These are phyloP conservation scores for Sapria himalayana DNA, from an alignment of 345 rosid genomes.

Conservation along the genomic window DNA sequence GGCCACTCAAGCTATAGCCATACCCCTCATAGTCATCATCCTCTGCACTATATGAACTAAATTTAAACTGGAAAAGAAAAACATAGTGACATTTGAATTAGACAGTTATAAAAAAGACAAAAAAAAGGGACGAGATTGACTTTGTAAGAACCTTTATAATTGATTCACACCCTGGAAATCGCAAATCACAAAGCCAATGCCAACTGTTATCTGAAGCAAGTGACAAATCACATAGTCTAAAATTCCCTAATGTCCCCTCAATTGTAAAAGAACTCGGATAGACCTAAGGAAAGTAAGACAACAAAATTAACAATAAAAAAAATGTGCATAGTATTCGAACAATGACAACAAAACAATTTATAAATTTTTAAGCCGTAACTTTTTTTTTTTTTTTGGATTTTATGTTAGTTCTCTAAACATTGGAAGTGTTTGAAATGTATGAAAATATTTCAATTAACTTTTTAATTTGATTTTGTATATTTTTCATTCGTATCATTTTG, in stretches of 20 bases:
- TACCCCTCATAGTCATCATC: constrained; percentile 97
- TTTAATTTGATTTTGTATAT: too few species aligned
- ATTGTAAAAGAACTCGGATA: constrained; percentile 77
- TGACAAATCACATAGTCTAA: constrained; percentile 84
- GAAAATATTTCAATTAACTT: too few species aligned
- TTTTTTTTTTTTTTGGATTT: too few species aligned
- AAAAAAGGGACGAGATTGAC: not conserved
- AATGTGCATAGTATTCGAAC: not conserved
- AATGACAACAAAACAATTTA: not conserved
- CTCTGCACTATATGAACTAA: constrained; percentile 64
- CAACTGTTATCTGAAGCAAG: constrained; percentile 52
- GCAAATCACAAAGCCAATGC: constrained; percentile 97
- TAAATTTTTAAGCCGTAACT: too few species aligned
- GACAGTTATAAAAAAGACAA: constrained; percentile 1
- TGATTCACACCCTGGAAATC: constrained; percentile 86
- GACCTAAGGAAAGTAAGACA: constrained; percentile 27
- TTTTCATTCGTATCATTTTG: too few species aligned
- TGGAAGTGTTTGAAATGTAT: too few species aligned
- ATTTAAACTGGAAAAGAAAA: constrained; percentile 56
- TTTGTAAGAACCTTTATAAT: constrained; percentile 51
- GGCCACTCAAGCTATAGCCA: constrained; percentile 73
- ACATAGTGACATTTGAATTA: not conserved
- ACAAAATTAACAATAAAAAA: constrained; percentile 8
- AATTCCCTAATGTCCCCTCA: constrained; percentile 88
- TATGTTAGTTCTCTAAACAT: too few species aligned